phyloP scores from a whole-genome alignment of 2,329 filamentous ascomycete species.

The Diaporthe ilicicola region DNA sequence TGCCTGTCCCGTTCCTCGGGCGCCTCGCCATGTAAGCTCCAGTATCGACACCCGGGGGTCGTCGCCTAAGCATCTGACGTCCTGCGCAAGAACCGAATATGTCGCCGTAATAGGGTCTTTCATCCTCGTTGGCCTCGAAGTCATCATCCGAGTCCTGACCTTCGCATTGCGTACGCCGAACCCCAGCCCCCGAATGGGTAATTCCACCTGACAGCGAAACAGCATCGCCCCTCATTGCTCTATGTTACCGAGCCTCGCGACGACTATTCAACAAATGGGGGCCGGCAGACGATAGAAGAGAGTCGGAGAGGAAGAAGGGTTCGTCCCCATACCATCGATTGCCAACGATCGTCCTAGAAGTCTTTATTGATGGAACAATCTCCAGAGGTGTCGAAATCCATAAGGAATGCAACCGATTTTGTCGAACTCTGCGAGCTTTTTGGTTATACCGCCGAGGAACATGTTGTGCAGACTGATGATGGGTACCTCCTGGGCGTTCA shows the following conservation, averaged over 20 bases:
- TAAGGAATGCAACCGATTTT: conserved; percentile 90
- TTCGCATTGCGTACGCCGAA: conserved; percentile 78
- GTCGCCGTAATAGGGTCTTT: conserved; percentile 86
- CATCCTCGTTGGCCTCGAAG: conserved; percentile 82
- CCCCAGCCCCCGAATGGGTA: conserved; percentile 8
- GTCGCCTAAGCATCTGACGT: background rate
- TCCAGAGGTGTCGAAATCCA: conserved; percentile 74
- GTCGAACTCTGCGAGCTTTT: conserved; percentile 91
- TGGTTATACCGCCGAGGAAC: conserved; percentile 94
- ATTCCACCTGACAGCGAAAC: conserved; percentile 34
- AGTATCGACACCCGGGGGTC: background rate
- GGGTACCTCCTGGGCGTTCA: conserved; percentile 93
- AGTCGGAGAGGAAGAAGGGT: conserved; percentile 73
- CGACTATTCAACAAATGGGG: conserved; percentile 83
- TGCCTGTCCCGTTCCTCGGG: conserved; percentile 63
- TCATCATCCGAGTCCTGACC: conserved; percentile 84
- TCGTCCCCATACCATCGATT: conserved; percentile 58
- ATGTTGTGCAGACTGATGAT: conserved; percentile 93
- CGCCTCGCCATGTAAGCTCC: conserved; percentile 59
- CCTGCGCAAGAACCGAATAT: conserved; percentile 76
- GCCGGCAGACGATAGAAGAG: conserved; percentile 73
- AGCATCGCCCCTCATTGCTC: conserved; percentile 81
- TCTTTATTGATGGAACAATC: conserved; percentile 47
- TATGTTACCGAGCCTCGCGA: conserved; percentile 85
- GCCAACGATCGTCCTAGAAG: conserved; percentile 40